These are phyloP conservation scores for Didymellaceae sp. DNA, from an alignment of 2,329 filamentous ascomycete genomes.

Conservation along the genomic window DNA sequence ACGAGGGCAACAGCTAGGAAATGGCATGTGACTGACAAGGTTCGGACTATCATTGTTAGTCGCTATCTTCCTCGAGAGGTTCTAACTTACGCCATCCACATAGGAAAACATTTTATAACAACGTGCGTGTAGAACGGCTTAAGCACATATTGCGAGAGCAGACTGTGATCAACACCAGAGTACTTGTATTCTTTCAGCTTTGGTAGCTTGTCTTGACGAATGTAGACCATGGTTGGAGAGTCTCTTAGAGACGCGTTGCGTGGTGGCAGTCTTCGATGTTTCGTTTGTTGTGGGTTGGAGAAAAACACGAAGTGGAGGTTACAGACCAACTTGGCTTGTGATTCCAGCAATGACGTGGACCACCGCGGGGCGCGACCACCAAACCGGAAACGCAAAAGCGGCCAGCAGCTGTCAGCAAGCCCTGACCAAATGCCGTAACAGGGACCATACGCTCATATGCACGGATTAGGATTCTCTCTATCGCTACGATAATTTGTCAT, in stretches of 20 bases:
- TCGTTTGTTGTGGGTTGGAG: constrained; percentile 18
- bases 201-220: constrained; percentile 86
- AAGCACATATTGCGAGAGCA: constrained; percentile 88
- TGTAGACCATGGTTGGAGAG: constrained; percentile 77
- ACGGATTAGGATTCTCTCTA: too few species aligned
- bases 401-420: constrained; percentile 2
- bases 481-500: too few species aligned
- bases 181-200: constrained; percentile 96
- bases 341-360: constrained; percentile 42
- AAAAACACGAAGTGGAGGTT: constrained; percentile 16
- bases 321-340: constrained; percentile 33
- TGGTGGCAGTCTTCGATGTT: constrained; percentile 14
- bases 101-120: constrained; percentile 92
- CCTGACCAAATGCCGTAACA: too few species aligned
- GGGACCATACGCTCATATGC: too few species aligned
- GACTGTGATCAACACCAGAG: constrained; percentile 85
- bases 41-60: constrained; percentile 46
- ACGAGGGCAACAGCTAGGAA: not conserved
- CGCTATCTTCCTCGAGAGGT: not conserved
- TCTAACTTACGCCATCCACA: constrained; percentile 82
- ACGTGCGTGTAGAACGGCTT: constrained; percentile 98
- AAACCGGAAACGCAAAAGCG: constrained; percentile 11
- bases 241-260: constrained; percentile 4
- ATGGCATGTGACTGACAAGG: constrained; percentile 36
- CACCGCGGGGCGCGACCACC: constrained; percentile 15